A percentile compares a stretch with the other conserved stretches of the same genome.
Conservation (phyloP, 805 yeast species). For the Candida silvicultrix region DNA sequence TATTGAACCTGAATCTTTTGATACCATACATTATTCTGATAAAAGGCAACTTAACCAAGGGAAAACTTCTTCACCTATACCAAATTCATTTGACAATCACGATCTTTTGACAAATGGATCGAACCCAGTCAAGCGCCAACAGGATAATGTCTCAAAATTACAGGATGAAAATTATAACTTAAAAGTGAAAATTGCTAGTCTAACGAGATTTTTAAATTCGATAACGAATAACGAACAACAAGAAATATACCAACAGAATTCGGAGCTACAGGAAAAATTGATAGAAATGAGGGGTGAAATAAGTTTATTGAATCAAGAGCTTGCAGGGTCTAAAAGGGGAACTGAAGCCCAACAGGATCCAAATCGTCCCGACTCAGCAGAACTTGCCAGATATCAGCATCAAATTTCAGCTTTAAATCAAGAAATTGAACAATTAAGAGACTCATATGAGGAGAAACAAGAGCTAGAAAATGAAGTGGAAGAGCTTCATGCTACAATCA, state of each 20-base stretch:
- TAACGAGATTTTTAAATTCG: slow-evolving; percentile 32
- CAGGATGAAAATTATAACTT: slow-evolving; percentile 37
- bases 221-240: slow-evolving; percentile 32
- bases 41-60: background rate
- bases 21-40: slow-evolving; percentile 13
- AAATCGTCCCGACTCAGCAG: background rate
- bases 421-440: slow-evolving; percentile 4
- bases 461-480: slow-evolving; percentile 8
- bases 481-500: slow-evolving; percentile 1
- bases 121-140: slow-evolving; percentile 26
- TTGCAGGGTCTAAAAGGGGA: background rate
- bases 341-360: background rate
- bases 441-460: background rate
- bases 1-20: slow-evolving; percentile 4
- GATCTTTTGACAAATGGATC: slow-evolving; percentile 19
- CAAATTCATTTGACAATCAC: slow-evolving; percentile 10
- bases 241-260: slow-evolving; percentile 31
- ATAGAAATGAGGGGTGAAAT: slow-evolving; percentile 18
- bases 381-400: background rate
- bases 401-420: slow-evolving; percentile 1
- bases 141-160: slow-evolving; percentile 24
- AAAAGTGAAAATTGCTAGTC: slow-evolving; percentile 36
- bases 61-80: slow-evolving; percentile 14
- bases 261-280: slow-evolving; percentile 23
- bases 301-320: slow-evolving; percentile 15